Base-by-base conservation (phyloP, 768 basidiomycete species). In the Boletellus emodensis region DNA sequence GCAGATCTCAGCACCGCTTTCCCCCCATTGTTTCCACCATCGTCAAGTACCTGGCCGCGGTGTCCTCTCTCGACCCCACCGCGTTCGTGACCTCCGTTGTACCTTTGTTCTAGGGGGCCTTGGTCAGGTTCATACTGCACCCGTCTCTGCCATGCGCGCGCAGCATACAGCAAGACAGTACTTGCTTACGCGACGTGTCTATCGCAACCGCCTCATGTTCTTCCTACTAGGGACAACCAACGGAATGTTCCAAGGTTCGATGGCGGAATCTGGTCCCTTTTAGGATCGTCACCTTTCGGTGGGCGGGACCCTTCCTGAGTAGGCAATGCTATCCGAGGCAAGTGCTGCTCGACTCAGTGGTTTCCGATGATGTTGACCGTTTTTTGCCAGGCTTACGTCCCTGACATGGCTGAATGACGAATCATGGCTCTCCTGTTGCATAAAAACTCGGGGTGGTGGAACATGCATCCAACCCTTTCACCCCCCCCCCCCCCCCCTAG, bases 111-210 rank as follows among this genome's bases (percentile, higher is more conserved):
- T 30, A 30, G 30, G 30, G 30, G 17, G 8, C 41, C 30, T 22
- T 43, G 6, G n/a, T 41, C 15, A 20, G 20, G 13, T 35, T 44
- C 56, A 24, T 40, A 48, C 30, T 30, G 30, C 41, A 18, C 14
- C 44, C 43, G 40, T 37, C 44, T 38, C 24, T 36, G 36, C 17
- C 33, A 30, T 17, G 46, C 44, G 26, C 9, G 7, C 44, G 26
- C 5, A 5, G 2, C 32, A 9, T 56, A 68, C 64, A 68, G 63
- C 66, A 65, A 58, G 41, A 40, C 14, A 38, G 35, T 15, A 3
- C 17, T 20, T 38, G 35, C 44, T 50, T 44, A 53, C 48, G 40
- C 17, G 18, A 18, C 38, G 28, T 12, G 1, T 18, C 32, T 45
- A 22, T 51, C 33, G 43, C 34, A 9, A 10, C 1, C 35, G 43